Percentiles rank a stretch among this genome's conserved stretches.
These are phyloP conservation scores for Neofusicoccum cordaticola DNA, from an alignment of 2,329 filamentous ascomycete species.

Conservation along the genomic window DNA sequence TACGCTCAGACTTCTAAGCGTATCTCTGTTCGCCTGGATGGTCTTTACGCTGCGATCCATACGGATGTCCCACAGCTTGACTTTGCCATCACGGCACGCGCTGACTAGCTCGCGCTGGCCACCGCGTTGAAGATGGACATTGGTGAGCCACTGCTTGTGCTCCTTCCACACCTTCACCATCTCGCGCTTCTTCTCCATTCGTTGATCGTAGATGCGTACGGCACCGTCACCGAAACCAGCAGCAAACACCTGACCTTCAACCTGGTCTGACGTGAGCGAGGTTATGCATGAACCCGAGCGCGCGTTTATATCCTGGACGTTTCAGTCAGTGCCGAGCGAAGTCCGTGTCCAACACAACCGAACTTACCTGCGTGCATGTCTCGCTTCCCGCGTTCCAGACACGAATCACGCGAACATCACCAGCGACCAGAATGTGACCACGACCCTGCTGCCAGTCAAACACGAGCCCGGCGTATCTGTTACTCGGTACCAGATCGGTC, in stretches of 20 bases:
- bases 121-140: constrained; percentile 93
- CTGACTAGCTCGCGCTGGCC: constrained; percentile 88
- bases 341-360: not conserved
- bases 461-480: constrained; percentile 90
- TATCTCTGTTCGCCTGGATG: constrained; percentile 72
- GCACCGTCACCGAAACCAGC: constrained; percentile 96
- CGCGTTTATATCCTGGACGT: constrained; percentile 74
- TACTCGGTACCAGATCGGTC: constrained; percentile 90
- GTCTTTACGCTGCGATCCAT: constrained; percentile 74
- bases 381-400: constrained; percentile 96
- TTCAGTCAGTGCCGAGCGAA: constrained; percentile 6
- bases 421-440: constrained; percentile 89
- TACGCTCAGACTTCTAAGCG: constrained; percentile 80
- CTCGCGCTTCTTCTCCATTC: constrained; percentile 75
- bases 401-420: constrained; percentile 90
- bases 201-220: constrained; percentile 89
- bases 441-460: constrained; percentile 99
- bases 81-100: constrained; percentile 86
- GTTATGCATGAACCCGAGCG: constrained; percentile 95
- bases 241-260: constrained; percentile 93
- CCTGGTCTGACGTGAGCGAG: constrained; percentile 92
- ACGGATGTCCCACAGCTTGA: constrained; percentile 94
- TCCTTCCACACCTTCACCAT: constrained; percentile 98
- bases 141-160: constrained; percentile 92
- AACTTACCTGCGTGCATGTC: constrained; percentile 70